Evolutionary conservation across 1,139 yeast species (phyloP).

Genomic region (Geotrichum europaeum): DNA sequence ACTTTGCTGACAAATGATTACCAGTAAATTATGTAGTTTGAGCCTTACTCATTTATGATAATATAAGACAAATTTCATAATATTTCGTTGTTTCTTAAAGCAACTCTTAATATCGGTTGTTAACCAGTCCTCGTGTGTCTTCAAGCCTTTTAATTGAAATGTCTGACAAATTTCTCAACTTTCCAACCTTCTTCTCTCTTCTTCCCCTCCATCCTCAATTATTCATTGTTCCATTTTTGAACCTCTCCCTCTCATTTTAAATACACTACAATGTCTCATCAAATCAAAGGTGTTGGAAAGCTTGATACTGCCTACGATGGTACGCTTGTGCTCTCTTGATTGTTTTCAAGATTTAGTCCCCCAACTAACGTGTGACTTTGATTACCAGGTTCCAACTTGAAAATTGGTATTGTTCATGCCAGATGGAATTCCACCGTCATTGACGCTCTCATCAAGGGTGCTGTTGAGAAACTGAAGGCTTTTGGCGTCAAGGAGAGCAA

Average conservation of each 20-base stretch:
- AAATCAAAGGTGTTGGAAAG: conserved; percentile 17
- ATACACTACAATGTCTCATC: conserved; percentile 5
- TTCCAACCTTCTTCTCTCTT: not conserved
- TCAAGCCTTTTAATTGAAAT: not conserved
- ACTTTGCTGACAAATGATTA: not conserved
- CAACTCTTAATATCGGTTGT: not conserved
- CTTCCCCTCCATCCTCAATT: not conserved
- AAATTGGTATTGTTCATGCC: conserved; percentile 85
- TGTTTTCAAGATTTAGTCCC: not conserved
- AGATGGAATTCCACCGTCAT: conserved; percentile 86
- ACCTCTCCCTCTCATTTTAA: not conserved
- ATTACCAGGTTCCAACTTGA: conserved; percentile 48
- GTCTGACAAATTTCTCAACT: not conserved
- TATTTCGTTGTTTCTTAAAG: not conserved
- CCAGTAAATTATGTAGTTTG: too few relatives aligned
- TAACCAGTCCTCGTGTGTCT: not conserved
- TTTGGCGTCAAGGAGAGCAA: conserved; percentile 71
- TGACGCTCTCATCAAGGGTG: conserved; percentile 75
- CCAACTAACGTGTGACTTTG: not conserved
- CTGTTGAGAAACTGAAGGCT: conserved; percentile 50
- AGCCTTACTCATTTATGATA: too few relatives aligned
- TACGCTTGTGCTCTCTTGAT: not conserved
- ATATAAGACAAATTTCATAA: too few relatives aligned
- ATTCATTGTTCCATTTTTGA: not conserved
- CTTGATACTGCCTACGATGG: conserved; percentile 16